phyloP scores from a whole-genome alignment of 2,329 filamentous ascomycete genomes.

The Trichoderma gracile region DNA sequence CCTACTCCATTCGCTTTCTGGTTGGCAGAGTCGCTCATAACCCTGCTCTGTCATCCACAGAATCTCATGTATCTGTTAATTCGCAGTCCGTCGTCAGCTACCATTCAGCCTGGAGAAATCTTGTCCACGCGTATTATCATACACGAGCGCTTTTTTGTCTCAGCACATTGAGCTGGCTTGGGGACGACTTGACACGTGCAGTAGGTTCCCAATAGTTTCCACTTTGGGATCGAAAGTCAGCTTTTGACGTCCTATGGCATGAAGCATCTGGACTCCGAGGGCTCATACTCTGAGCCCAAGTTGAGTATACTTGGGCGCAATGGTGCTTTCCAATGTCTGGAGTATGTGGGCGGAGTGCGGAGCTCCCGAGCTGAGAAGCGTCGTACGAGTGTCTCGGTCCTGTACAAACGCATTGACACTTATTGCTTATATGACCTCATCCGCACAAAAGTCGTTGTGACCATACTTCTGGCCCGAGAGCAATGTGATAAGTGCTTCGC shows the following conservation, averaged over 20 bases:
- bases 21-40: neutral
- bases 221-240: neutral
- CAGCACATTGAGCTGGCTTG: neutral
- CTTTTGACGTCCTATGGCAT: neutral
- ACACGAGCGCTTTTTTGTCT: conserved; percentile 8
- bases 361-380: neutral
- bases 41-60: neutral
- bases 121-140: neutral
- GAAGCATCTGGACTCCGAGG: neutral
- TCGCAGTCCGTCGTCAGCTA: neutral
- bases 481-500: neutral
- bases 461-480: neutral
- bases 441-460: neutral
- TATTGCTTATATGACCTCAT: no score
- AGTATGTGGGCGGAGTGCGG: neutral
- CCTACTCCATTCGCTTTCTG: neutral
- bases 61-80: neutral
- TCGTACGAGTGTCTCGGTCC: neutral
- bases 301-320: neutral
- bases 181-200: conserved; percentile 17
- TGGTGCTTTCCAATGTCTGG: neutral
- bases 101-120: neutral
- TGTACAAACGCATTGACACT: no score
- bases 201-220: neutral
- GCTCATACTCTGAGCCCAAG: neutral